Evolutionary conservation across 2,329 filamentous ascomycete species (phyloP), one percentile per base, ranked within the genome.

Genomic region (Coniochaeta prunicola): DNA sequence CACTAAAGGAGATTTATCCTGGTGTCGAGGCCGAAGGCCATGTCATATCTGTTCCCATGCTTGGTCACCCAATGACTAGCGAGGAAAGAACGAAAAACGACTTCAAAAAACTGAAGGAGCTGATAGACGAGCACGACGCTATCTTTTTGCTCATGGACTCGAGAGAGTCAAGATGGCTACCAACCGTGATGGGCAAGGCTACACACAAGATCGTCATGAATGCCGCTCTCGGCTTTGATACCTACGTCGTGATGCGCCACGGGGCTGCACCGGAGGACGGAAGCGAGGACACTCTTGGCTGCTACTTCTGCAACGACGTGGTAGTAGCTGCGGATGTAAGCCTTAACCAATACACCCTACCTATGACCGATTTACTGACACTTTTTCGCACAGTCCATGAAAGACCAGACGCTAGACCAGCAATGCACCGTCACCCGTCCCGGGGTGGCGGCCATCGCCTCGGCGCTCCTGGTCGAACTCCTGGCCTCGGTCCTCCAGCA

Each of bases 291-390:
- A 85, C 90, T 28, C 79, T 97, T 28, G 94, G 94, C 10, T 99
- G 94, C 74, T 99, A 99, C 72, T 99, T 97, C 74, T 99, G 94
- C 76, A 97, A 96, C 68, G 94, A 99, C 71, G 93, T 99, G 28
- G 93, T 97, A 56, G 91, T 93, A 7, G 94, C 94, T 24, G 88
- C 88, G 62, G 91, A 97, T 76, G 92, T 96, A 77, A 85, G 88
- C 15, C 19, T 10, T n/a, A n/a, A 21, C 17, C 21, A 2, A 40
- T 50, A 38, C 57, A 30, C 60, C 55, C 34, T 24, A n/a, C 17
- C n/a, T 60, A 60, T 63, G 45, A 50, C 63, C 45, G 24, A 4
- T 21, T 5, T 50, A 30, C 19, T 21, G 12, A 50, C 19, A 2
- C 19, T 5, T 13, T 24, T 10, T 21, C 8, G 9, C 15, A 17